These are phyloP conservation scores for Blastobotrys arbuscula DNA, from an alignment of 1,139 yeast genomes.

Conservation along the genomic window DNA sequence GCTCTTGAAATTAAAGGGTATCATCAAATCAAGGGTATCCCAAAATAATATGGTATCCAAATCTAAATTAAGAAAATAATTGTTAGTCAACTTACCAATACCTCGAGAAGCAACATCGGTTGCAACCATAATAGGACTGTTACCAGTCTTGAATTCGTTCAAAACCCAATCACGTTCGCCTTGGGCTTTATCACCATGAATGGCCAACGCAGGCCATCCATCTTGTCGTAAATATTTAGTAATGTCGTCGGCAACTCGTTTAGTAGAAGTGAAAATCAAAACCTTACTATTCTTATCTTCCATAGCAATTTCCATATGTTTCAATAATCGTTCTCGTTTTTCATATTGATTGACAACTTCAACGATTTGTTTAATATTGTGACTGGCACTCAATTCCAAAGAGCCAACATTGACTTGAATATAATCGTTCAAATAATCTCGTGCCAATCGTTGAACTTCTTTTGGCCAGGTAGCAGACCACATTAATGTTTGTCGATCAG, in stretches of 20 bases:
- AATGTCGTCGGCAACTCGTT: slow-evolving; percentile 95
- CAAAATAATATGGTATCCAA: not conserved
- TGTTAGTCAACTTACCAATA: slow-evolving; percentile 72
- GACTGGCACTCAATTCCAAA: slow-evolving; percentile 91
- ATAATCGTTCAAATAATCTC: slow-evolving; percentile 85
- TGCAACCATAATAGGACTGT: slow-evolving; percentile 96
- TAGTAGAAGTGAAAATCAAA: slow-evolving; percentile 87
- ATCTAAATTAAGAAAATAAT: not conserved
- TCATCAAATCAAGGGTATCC: slow-evolving; percentile 4
- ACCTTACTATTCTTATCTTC: slow-evolving; percentile 71
- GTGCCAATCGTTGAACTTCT: slow-evolving; percentile 88
- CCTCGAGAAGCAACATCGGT: slow-evolving; percentile 99
- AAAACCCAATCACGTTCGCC: slow-evolving; percentile 99
- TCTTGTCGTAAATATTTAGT: slow-evolving; percentile 89
- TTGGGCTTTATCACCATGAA: slow-evolving; percentile 98
- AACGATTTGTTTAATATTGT: slow-evolving; percentile 87
- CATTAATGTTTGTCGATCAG: slow-evolving; percentile 97
- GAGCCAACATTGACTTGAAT: slow-evolving; percentile 97
- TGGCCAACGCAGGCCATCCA: slow-evolving; percentile 99
- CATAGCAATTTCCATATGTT: slow-evolving; percentile 81
- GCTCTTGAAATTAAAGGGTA: not conserved
- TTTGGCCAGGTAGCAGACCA: slow-evolving; percentile 99
- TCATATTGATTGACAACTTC: slow-evolving; percentile 90
- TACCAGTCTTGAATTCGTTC: slow-evolving; percentile 84
- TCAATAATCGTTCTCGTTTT: slow-evolving; percentile 84